Evolutionary conservation across 2,329 filamentous ascomycete species (phyloP).

Genomic region (Aspergillus sclerotialis): DNA sequence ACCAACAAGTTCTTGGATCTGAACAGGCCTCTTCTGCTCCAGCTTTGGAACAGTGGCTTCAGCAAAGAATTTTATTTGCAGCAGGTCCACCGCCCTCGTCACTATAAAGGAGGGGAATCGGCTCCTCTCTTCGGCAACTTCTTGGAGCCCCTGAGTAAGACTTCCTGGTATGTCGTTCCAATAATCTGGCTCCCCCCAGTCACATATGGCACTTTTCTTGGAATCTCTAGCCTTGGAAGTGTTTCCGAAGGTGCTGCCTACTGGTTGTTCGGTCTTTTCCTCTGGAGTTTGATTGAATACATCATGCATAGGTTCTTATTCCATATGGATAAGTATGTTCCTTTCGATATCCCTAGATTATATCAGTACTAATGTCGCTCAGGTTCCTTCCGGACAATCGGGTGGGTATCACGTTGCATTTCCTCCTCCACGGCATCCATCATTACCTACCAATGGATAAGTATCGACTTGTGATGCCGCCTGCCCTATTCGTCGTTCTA

Average conservation of each 20-base stretch:
- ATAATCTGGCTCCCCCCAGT: conserved; percentile 77
- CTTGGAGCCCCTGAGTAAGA: conserved; percentile 92
- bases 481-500: conserved; percentile 73
- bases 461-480: conserved; percentile 95
- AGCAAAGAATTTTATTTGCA: conserved; percentile 94
- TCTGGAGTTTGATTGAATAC: conserved; percentile 93
- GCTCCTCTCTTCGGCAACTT: conserved; percentile 97
- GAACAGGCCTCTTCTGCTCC: conserved; percentile 72
- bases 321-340: conserved; percentile 78
- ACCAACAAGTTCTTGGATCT: conserved; percentile 92
- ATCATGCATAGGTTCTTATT: conserved; percentile 83
- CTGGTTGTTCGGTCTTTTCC: conserved; percentile 61
- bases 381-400: conserved; percentile 88
- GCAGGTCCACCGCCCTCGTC: conserved; percentile 89
- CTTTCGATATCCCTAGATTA: background rate
- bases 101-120: conserved; percentile 89
- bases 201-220: conserved; percentile 62
- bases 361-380: conserved; percentile 12
- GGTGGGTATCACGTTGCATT: conserved; percentile 78
- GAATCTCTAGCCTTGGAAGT: conserved; percentile 54
- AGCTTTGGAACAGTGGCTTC: conserved; percentile 84
- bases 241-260: conserved; percentile 48
- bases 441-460: conserved; percentile 99
- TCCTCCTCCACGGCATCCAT: conserved; percentile 92
- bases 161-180: conserved; percentile 88